Base-by-base conservation (phyloP, 2,329 filamentous ascomycete species). In the Clonostachys chloroleuca region DNA sequence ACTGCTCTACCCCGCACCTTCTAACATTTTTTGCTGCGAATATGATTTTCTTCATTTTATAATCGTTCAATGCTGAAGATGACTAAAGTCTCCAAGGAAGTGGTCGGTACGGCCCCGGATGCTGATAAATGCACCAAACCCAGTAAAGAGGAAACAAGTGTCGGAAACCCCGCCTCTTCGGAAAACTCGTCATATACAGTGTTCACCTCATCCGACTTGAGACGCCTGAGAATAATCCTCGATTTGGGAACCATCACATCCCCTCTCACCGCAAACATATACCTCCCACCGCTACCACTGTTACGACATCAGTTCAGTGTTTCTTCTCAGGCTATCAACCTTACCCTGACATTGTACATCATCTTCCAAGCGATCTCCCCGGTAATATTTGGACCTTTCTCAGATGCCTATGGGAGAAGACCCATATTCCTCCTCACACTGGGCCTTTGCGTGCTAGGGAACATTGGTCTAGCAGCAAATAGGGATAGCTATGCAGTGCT, bases 251-350 rank as follows among this genome's bases (percentile, higher is more conserved):
- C 41, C 8, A 43, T 43, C 41, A 43, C 45, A 5, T 47, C 45
- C 12, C 45, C 45, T 34, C 40, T 47, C 5, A 43, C 45, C 10
- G 45, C 45, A n/a, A 47, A n/a, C 9, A 47, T 47, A 8, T 47
- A 47, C 40, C 40, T 47, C n/a, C 45, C 45, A 12, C 34, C 43
- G 10, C 40, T 47, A 16, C 45, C 45, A 18, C 34, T 43, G 6
- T 34, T 47, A 30, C 20, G 34, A 20, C 7, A 14, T 9, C 45
- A 47, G 18, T 47, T 36, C 34, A 14, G 24, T 20, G 14, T 34
- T 16, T 47, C 45, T 24, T 34, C 45, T 17, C 45, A 47, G 34
- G 45, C 40, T 14, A 47, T 47, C 45, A 47, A 47, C 45, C 40
- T 47, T 12, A 47, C 45, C 14, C 12, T 43, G 10, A 47, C 45